phyloP scores from a whole-genome alignment of 495 filamentous ascomycete species.

The Lepidopterella palustris region DNA sequence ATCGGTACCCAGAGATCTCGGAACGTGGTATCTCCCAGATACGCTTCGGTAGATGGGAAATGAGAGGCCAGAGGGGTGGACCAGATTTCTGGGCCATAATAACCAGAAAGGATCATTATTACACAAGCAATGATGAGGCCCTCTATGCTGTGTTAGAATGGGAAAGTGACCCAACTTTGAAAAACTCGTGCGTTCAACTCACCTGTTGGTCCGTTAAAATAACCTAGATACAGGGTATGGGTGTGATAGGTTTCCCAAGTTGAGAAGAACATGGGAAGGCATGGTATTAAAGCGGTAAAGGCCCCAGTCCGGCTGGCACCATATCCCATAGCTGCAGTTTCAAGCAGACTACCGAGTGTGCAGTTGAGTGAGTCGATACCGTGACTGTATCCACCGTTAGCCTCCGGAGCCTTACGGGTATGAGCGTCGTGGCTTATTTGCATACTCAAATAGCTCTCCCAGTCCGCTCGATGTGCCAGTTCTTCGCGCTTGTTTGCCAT shows the following conservation, averaged over 20 bases:
- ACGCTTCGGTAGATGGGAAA: constrained; percentile 17
- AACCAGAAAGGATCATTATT: constrained; percentile 79
- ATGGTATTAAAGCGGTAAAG: constrained; percentile 85
- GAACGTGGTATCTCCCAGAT: constrained; percentile 43
- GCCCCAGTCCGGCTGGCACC: constrained; percentile 75
- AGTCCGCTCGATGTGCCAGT: constrained; percentile 92
- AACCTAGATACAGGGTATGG: constrained; percentile 92
- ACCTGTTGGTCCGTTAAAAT: constrained; percentile 90
- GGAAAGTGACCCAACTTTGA: background rate
- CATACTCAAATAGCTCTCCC: constrained; percentile 91
- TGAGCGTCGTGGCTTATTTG: background rate
- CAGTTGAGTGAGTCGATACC: constrained; percentile 98
- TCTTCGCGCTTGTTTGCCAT: constrained; percentile 92
- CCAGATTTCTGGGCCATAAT: constrained; percentile 87
- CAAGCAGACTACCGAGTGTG: constrained; percentile 79
- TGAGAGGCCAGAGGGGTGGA: constrained; percentile 53
- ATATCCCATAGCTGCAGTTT: constrained; percentile 86
- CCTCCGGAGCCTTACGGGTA: constrained; percentile 8
- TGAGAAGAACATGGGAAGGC: constrained; percentile 97
- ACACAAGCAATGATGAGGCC: constrained; percentile 81
- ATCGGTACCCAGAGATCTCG: constrained; percentile 84
- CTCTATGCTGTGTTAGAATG: constrained; percentile 46
- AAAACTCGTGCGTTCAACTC: constrained; percentile 8
- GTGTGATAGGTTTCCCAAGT: constrained; percentile 99
- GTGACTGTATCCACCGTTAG: constrained; percentile 52